A percentile compares a stretch with the other conserved stretches of the same genome.
These are phyloP conservation scores for Fusarium equiseti DNA, from an alignment of 2,329 filamentous ascomycete species.

Conservation along the genomic window DNA sequence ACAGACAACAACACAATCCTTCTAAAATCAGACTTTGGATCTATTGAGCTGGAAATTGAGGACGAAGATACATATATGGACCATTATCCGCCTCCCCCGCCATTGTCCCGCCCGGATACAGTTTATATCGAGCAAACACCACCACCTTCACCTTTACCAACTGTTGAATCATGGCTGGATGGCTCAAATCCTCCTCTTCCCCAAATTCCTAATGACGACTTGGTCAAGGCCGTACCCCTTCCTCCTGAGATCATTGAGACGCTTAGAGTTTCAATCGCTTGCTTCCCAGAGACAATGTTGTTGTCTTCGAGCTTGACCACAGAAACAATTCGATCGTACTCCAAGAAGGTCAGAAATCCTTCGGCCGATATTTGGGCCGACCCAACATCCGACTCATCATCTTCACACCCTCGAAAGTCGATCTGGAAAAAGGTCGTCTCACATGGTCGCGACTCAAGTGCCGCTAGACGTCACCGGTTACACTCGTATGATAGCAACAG, in stretches of 20 bases:
- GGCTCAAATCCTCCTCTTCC: conserved; percentile 49
- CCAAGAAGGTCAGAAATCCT: conserved; percentile 64
- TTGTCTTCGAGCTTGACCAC: conserved; percentile 66
- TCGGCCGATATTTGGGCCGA: conserved; percentile 42
- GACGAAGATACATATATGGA: conserved; percentile 37
- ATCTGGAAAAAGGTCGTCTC: conserved; percentile 55
- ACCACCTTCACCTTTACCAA: conserved; percentile 52
- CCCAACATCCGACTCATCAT: conserved; percentile 30
- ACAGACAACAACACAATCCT: conserved; percentile 37
- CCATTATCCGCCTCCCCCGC: conserved; percentile 2
- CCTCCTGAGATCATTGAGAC: conserved; percentile 67
- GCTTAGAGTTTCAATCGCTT: conserved; percentile 64
- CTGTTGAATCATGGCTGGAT: conserved; percentile 54
- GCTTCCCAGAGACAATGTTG: conserved; percentile 71
- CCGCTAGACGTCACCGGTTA: conserved; percentile 33
- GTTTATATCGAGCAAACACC: conserved; percentile 51
- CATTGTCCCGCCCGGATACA: conserved; percentile 35
- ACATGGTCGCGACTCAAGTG: conserved; percentile 41
- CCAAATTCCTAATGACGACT: conserved; percentile 51
- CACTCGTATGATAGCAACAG: conserved; percentile 27
- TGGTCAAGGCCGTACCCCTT: conserved; percentile 60
- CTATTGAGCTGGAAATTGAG: conserved; percentile 37
- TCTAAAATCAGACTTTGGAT: conserved; percentile 39
- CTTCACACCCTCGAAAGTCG: conserved; percentile 44
- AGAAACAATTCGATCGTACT: conserved; percentile 69